Evolutionary conservation across 176 grass and related monocot genomes (phyloP), one percentile per base, ranked within the genome.

Genomic region (Triticum urartu): DNA sequence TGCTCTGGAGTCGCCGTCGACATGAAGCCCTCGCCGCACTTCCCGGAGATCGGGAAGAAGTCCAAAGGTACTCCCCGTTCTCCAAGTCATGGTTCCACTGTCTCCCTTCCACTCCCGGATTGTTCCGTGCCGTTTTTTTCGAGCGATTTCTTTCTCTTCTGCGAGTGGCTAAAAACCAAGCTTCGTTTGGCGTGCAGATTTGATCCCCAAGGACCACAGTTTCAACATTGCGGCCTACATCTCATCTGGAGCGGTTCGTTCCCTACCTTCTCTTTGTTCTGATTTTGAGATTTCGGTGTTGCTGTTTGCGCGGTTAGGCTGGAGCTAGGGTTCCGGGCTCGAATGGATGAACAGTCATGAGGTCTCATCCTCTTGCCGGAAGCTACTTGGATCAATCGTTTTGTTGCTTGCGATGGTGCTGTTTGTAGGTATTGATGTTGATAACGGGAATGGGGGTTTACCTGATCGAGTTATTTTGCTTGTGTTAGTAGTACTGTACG

Each of bases 141-240:
- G 22, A 7, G 15, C 15, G 48, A 71, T 50, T 68, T 43, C 52
- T 59, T 68, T 56, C 52, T 78, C 21, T 5, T 63, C 59, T 83
- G 54, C 9, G 38, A 66, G 83, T 36, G 32, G 81, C 76, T 86
- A 68, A 79, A 18, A 87, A 33, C 64, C 32, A 34, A 21, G 33
- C 78, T 34, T 74, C 63, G 30, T 39, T 14, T 42, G 12, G 11
- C n/a, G 58, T 68, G 66, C 81, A 93, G 94, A 95, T 83, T 90
- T 95, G 81, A 50, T 95, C 11, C 75, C 89, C 56, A 95, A 95
- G 89, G 94, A 93, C 36, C 88, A 95, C 84, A 84, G 78, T 20
- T 93, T 95, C 87, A 93, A 78, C 84, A 90, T 95, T 28, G 88
- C 87, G 17, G 68, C 91, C 61, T 95, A 91, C 92, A 93, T 91